Conservation (phyloP, 176 grass and related monocot species). For the Stipa capillata region DNA sequence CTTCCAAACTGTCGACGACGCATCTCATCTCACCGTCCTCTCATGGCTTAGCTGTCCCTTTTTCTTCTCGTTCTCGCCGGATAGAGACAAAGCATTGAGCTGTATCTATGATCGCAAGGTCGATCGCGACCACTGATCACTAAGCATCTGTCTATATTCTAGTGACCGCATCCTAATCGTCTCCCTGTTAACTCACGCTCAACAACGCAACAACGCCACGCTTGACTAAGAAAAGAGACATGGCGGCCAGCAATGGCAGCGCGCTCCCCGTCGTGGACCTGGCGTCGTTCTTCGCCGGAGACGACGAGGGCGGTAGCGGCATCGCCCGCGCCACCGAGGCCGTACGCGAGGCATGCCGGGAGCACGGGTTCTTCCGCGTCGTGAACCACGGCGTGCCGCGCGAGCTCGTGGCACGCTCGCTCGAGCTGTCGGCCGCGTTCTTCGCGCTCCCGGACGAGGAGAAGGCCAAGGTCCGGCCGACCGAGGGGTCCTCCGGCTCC, state of each 20-base stretch:
- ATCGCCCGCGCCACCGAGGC: background rate
- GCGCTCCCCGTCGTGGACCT: slow-evolving; percentile 27
- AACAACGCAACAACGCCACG: no score
- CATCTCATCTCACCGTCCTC: no score
- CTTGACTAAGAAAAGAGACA: no score
- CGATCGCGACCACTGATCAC: no score
- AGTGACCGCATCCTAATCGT: no score
- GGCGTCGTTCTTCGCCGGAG: background rate
- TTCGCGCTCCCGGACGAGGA: slow-evolving; percentile 31
- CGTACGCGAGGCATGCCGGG: slow-evolving; percentile 16
- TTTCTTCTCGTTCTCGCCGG: no score
- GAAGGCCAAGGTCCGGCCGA: slow-evolving; percentile 10
- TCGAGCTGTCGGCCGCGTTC: slow-evolving; percentile 22
- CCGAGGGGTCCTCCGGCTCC: background rate
- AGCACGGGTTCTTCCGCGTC: slow-evolving; percentile 33
- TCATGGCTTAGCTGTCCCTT: no score
- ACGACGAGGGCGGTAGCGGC: background rate
- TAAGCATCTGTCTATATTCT: no score
- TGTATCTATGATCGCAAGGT: no score
- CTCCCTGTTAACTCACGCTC: no score
- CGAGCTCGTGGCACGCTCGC: slow-evolving; percentile 9
- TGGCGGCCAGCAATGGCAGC: background rate
- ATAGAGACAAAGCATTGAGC: no score
- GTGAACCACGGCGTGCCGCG: slow-evolving; percentile 32
- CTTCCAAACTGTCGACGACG: no score